These are phyloP conservation scores for Myrica gale DNA, from an alignment of 306 rosid genomes.

Conservation along the genomic window DNA sequence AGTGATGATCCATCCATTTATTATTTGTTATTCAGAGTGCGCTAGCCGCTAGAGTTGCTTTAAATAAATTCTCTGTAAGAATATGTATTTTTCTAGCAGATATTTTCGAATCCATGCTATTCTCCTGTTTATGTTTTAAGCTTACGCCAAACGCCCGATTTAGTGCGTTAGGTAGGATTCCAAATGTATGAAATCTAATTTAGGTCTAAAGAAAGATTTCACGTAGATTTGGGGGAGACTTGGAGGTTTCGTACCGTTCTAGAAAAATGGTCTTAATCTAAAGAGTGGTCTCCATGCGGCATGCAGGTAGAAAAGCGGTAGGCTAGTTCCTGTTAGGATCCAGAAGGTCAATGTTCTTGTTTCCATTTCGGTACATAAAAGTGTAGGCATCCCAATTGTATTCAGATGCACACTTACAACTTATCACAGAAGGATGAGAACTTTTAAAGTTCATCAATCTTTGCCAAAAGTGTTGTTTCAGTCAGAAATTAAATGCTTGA, in stretches of 20 bases:
- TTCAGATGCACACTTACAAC: background rate
- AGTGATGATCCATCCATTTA: background rate
- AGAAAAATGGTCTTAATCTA: background rate
- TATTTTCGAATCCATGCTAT: background rate
- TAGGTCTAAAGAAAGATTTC: background rate
- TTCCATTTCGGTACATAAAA: background rate
- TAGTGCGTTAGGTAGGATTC: conserved; percentile 19
- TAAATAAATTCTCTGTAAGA: no score
- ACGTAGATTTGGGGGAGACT: background rate
- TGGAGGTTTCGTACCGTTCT: background rate
- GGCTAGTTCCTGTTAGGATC: background rate
- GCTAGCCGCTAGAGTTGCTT: background rate
- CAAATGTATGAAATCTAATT: conserved; percentile 9
- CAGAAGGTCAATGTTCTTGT: background rate
- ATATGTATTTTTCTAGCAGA: background rate
- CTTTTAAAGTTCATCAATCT: no score
- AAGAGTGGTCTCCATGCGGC: background rate
- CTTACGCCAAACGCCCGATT: conserved; percentile 10
- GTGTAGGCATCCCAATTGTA: background rate
- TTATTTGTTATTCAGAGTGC: background rate
- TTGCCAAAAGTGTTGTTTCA: no score
- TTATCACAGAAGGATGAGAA: no score
- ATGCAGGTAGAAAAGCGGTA: no score
- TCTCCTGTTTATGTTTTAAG: background rate
- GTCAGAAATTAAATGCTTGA: no score